phyloP scores from a whole-genome alignment of 768 basidiomycete species.

The Leccinum ochraceum region DNA sequence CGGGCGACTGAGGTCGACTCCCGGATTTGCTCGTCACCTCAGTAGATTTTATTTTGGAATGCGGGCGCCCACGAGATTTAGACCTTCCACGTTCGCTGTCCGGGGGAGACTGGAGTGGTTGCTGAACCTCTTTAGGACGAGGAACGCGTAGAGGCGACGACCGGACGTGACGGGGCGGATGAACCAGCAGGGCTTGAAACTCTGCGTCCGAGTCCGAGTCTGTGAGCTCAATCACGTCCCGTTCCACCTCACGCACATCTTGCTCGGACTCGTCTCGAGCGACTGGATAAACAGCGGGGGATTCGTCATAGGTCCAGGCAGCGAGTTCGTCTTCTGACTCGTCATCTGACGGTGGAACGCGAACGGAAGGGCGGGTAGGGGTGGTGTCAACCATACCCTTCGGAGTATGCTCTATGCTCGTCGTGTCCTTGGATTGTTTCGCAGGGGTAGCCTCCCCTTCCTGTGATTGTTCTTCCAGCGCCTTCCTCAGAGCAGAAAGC shows the following conservation, averaged over 20 bases:
- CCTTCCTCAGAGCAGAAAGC: slow-evolving; percentile 16
- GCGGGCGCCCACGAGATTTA: slow-evolving; percentile 11
- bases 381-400: slow-evolving; percentile 18
- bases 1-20: slow-evolving; percentile 5
- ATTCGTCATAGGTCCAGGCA: slow-evolving; percentile 43
- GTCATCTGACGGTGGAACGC: slow-evolving; percentile 19
- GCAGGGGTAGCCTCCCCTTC: slow-evolving; percentile 11
- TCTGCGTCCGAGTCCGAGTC: slow-evolving; percentile 33
- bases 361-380: slow-evolving; percentile 16
- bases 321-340: slow-evolving; percentile 53
- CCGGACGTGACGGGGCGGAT: slow-evolving; percentile 19
- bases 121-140: slow-evolving; percentile 3
- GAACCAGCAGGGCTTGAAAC: slow-evolving; percentile 29
- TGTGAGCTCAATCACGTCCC: slow-evolving; percentile 25
- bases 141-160: slow-evolving; percentile 10
- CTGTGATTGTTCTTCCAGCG: slow-evolving; percentile 14
- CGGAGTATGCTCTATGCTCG: neutral
- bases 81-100: slow-evolving; percentile 17
- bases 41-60: slow-evolving; percentile 2
- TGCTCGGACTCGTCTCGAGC: slow-evolving; percentile 19
- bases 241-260: slow-evolving; percentile 17
- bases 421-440: slow-evolving; percentile 9
- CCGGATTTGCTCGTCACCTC: slow-evolving; percentile 5
- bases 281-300: slow-evolving; percentile 38
- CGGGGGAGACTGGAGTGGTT: slow-evolving; percentile 16